phyloP scores from a whole-genome alignment of 352 stramenopile genomes.

The Globisporangium cystogenes region DNA sequence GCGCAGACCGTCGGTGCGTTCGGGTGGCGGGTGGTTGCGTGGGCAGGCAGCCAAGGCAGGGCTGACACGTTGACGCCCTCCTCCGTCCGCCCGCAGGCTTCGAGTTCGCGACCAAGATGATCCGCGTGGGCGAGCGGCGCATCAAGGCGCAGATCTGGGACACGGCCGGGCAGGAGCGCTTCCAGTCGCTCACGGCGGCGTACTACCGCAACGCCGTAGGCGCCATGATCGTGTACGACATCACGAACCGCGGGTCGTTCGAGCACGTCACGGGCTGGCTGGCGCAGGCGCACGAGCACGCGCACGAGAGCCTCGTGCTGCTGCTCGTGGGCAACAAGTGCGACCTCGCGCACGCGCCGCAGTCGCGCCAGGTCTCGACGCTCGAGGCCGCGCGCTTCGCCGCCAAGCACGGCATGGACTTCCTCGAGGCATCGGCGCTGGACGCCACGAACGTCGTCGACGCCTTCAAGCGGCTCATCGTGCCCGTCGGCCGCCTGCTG shows the following conservation, averaged over 20 bases:
- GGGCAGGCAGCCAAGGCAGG: not conserved
- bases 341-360: constrained; percentile 68
- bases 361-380: constrained; percentile 80
- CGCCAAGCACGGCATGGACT: constrained; percentile 77
- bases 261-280: constrained; percentile 78
- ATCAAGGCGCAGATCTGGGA: constrained; percentile 90
- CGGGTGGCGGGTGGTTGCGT: no score
- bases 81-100: constrained; percentile 43
- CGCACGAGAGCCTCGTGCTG: constrained; percentile 77
- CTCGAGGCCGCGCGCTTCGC: constrained; percentile 82
- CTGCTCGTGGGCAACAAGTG: constrained; percentile 88
- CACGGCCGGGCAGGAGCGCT: constrained; percentile 87
- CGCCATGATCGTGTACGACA: constrained; percentile 92
- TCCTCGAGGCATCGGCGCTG: constrained; percentile 80
- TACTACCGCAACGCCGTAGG: constrained; percentile 91
- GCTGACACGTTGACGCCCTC: no score
- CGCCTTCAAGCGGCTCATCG: constrained; percentile 86
- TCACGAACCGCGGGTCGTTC: constrained; percentile 84
- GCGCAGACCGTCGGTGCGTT: constrained; percentile 65
- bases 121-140: constrained; percentile 73
- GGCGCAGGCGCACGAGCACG: constrained; percentile 75
- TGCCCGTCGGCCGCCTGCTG: constrained; percentile 72
- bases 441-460: constrained; percentile 86
- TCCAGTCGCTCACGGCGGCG: constrained; percentile 88
- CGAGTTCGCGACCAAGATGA: constrained; percentile 86